Base-by-base conservation (phyloP, 768 basidiomycete species). In the Serendipita sp. region DNA sequence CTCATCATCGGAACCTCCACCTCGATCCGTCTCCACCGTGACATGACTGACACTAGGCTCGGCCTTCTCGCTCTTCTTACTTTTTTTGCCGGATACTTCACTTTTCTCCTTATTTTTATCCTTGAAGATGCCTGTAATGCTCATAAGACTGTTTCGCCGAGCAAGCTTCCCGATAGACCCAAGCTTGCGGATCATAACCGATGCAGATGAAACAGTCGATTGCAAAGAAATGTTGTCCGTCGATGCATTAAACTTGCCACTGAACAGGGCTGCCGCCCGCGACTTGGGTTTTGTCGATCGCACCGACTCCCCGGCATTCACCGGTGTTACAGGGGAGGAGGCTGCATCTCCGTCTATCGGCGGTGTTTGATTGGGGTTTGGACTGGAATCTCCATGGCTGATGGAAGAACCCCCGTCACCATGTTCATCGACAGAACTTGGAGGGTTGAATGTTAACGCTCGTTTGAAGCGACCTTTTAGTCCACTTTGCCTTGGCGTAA, bases 221-320 rank as follows among this genome's bases (percentile, higher is more conserved):
- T 87, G 89, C 45, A 98, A 81, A 32, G 93, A 96, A 68, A 98
- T 95, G 74, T 95, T 96, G 74, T 95, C 93, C 47, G 91, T 94
- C 64, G 86, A 88, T 47, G 85, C 83, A 72, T 96, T 95, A 70
- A 89, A 75, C 68, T 87, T 85, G 68, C 88, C 83, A 74, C 92
- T 96, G 80, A 98, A 94, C 68, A 97, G 72, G 24, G 84, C 80
- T 47, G 85, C 83, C 0, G 84, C 85, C 16, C 86, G 84, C 47
- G 82, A 80, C 72, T 82, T 83, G 73, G 72, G 45, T 70, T 71
- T 28, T 60, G 65, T 10, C 77, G 76, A 18, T 75, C 76, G 32
- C 72, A 74, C 63, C 70, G 76, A 72, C 78, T 81, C 68, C 77
- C 78, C 37, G 66, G 71, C 67, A n/a, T 65, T 72, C 2, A 35